Conservation (phyloP, 306 rosid genomes). For the Glycine latifolia region DNA sequence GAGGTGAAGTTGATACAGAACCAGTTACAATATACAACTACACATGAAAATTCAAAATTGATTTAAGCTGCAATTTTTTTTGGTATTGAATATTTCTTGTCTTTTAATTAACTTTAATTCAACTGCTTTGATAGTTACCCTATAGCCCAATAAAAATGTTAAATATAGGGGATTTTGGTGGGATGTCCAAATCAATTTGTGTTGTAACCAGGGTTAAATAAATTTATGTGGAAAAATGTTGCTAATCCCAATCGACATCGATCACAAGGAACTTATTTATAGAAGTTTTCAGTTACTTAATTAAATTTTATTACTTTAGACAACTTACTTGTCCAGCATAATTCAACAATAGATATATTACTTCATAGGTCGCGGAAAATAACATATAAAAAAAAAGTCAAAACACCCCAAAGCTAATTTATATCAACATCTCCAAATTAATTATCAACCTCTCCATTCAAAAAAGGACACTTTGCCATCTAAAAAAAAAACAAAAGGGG, state of each 20-base stretch:
- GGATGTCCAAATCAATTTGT: not conserved
- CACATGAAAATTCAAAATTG: not conserved
- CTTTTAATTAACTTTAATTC: not conserved
- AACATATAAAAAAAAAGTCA: constrained; percentile 7
- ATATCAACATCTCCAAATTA: not conserved
- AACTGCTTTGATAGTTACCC: not conserved
- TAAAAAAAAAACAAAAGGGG: not conserved
- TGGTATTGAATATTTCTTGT: not conserved
- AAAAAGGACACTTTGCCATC: not conserved
- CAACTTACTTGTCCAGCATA: not conserved
- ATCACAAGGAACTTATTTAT: not conserved
- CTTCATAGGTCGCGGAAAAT: not conserved
- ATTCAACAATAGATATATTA: not conserved
- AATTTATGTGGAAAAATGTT: not conserved
- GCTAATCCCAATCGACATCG: not conserved
- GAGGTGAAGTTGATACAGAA: not conserved
- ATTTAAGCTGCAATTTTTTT: not conserved
- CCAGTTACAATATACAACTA: not conserved
- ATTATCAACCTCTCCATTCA: not conserved
- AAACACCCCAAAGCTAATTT: not conserved
- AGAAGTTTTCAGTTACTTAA: not conserved
- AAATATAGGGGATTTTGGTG: not conserved
- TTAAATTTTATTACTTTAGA: not conserved
- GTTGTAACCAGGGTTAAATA: not conserved
- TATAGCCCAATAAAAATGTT: not conserved